phyloP scores from a whole-genome alignment of 331 rosid genomes.

The Rhamnella rubrinervis region DNA sequence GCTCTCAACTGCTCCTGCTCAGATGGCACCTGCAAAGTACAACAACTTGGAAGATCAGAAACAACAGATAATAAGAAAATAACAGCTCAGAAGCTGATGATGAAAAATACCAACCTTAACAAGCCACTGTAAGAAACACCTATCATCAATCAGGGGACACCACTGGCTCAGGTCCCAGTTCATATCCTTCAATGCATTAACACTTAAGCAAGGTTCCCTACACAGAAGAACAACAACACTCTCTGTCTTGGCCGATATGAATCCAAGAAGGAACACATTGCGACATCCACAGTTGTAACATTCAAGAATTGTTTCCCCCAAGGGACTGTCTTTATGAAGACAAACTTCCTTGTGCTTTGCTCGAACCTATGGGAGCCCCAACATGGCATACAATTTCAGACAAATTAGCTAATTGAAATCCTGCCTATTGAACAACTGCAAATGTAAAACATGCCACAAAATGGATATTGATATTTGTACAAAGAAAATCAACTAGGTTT shows the following conservation, averaged over 20 bases:
- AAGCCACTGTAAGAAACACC: constrained; percentile 99
- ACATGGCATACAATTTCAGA: constrained; percentile 7
- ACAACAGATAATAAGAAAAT: not conserved
- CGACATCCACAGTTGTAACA: constrained; percentile 99
- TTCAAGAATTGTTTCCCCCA: constrained; percentile 99
- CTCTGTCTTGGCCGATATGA: constrained; percentile 98
- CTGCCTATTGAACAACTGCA: not conserved
- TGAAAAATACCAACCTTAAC: constrained; percentile 68
- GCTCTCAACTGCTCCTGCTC: constrained; percentile 99
- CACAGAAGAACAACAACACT: constrained; percentile 99
- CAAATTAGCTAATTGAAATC: not conserved
- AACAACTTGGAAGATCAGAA: constrained; percentile 11
- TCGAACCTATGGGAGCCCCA: constrained; percentile 67
- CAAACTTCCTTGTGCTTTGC: constrained; percentile 99
- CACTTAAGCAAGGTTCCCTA: constrained; percentile 98
- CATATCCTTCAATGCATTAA: constrained; percentile 99
- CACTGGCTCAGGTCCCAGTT: constrained; percentile 99
- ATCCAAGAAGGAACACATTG: constrained; percentile 95
- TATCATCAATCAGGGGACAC: constrained; percentile 98
- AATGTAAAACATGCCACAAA: not conserved
- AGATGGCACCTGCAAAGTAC: constrained; percentile 78
- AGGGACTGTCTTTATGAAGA: constrained; percentile 95
- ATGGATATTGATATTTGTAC: not conserved
- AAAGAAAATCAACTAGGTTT: not conserved
- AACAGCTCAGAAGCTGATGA: constrained; percentile 4